phyloP scores from a whole-genome alignment of 2,329 filamentous ascomycete species.

The Cercospora sp. region DNA sequence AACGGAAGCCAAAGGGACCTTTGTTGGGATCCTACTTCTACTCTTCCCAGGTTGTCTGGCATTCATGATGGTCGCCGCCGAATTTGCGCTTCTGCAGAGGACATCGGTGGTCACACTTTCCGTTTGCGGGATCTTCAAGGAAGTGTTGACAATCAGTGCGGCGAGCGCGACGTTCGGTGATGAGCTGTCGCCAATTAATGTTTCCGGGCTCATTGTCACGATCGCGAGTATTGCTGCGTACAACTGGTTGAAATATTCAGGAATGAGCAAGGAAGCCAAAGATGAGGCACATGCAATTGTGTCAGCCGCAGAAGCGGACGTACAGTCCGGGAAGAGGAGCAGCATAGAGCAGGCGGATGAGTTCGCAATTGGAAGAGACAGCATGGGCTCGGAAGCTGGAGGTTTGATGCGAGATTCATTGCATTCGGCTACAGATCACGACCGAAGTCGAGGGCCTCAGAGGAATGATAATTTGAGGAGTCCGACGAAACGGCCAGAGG shows the following conservation, averaged over 20 bases:
- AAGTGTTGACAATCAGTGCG: conserved; percentile 91
- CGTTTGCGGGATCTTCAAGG: conserved; percentile 98
- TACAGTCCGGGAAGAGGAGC: conserved; percentile 7
- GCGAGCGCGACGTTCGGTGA: conserved; percentile 89
- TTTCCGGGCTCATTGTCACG: conserved; percentile 83
- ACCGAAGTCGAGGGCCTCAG: conserved; percentile 13
- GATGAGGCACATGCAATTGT: conserved; percentile 48
- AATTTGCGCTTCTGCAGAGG: conserved; percentile 91
- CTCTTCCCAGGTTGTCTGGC: conserved; percentile 88
- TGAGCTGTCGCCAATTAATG: conserved; percentile 79
- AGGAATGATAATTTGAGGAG: conserved; percentile 29
- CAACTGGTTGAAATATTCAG: conserved; percentile 90
- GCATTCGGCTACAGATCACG: conserved; percentile 20
- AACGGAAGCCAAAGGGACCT: conserved; percentile 64
- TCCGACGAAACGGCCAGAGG: conserved; percentile 49
- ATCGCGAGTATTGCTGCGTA: conserved; percentile 81
- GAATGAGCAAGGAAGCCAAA: conserved; percentile 77
- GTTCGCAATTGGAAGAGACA: conserved; percentile 24
- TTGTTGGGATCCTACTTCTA: conserved; percentile 69
- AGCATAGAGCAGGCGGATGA: conserved; percentile 18
- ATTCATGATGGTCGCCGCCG: conserved; percentile 93
- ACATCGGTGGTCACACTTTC: conserved; percentile 94
- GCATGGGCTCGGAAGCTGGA: conserved; percentile 34
- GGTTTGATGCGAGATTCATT: conserved; percentile 29
- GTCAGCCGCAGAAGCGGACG: conserved; percentile 39